A percentile compares a stretch with the other conserved stretches of the same genome.
Conservation (phyloP, 106 monocot genomes). For the Acorus gramineus region DNA sequence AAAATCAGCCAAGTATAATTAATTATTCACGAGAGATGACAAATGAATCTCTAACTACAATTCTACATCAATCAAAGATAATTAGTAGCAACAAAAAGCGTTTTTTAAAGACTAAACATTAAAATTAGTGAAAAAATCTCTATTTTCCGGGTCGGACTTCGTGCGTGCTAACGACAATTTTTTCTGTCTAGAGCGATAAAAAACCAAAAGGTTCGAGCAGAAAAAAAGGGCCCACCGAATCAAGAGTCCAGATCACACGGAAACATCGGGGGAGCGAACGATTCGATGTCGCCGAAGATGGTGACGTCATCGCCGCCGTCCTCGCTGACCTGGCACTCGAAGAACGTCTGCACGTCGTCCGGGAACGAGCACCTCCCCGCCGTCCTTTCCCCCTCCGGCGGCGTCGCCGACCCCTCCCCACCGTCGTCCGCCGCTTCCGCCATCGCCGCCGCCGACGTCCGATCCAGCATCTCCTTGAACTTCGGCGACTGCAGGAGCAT, state of each 20-base stretch:
- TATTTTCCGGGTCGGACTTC: too few relatives aligned
- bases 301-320: slow-evolving; percentile 25
- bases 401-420: not conserved
- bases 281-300: slow-evolving; percentile 48
- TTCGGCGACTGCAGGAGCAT: slow-evolving; percentile 33
- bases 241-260: slow-evolving; percentile 38
- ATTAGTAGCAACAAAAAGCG: too few relatives aligned
- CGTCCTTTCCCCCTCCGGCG: slow-evolving; percentile 10
- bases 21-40: too few relatives aligned
- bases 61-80: too few relatives aligned
- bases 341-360: slow-evolving; percentile 60
- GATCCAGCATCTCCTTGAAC: slow-evolving; percentile 42
- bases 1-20: too few relatives aligned
- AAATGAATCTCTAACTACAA: too few relatives aligned
- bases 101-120: too few relatives aligned
- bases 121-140: too few relatives aligned
- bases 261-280: slow-evolving; percentile 38
- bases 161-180: too few relatives aligned
- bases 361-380: slow-evolving; percentile 37
- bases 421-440: too few relatives aligned
- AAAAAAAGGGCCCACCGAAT: not conserved
- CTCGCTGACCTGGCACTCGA: slow-evolving; percentile 23
- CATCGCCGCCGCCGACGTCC: not conserved
- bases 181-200: too few relatives aligned
- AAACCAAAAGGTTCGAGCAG: too few relatives aligned